Base-by-base conservation (phyloP, 257 asterid genomes). In the Penstemon eatonii region DNA sequence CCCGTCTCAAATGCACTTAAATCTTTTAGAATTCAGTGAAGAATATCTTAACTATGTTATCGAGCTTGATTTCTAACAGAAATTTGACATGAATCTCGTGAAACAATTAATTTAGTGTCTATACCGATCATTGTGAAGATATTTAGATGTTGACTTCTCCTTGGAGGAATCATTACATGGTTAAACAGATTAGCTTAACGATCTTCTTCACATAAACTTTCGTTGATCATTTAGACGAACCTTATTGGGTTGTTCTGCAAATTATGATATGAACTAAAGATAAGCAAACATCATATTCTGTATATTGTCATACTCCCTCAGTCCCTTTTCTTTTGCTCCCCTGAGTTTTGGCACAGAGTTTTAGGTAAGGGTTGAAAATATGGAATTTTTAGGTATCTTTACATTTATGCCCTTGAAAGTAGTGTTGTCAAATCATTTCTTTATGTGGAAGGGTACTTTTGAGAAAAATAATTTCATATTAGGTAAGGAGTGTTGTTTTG, bases 201-300 rank as follows among this genome's bases (percentile, higher is more conserved):
- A 18, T 62, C 8, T 25, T n/a, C 59, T 67, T 49, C 46, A 38
- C 13, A 50, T 70, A 71, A 60, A 3, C 3, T 60, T 49, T 52
- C 33, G 13, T 66, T 66, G 63, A 56, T 68, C 54, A 63, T 41
- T 37, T 68, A 41, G 37, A 38, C 47, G 70, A 36, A 19, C n/a
- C 37, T 46, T 40, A 58, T 60, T 70, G 65, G 10, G 70, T 52
- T 65, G 54, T 67, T 72, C 59, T 72, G n/a, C 54, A 59, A 62
- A 63, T 41, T 12, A 18, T 60, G 13, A 6, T 40, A 60, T 39
- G 51, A 37, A 18, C 36, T 56, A 11, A 37, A 19, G 44, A 56
- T 13, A 36, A 56, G 13, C 18, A 56, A 56, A 33, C 38, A 5
- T 3, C 62, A 36, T 56, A 25, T 12, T 12, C 10, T 36, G 5